Percentiles rank a stretch among this genome's conserved stretches.
Conservation (phyloP, 441 rosid species). For the Euphorbia corollata region DNA sequence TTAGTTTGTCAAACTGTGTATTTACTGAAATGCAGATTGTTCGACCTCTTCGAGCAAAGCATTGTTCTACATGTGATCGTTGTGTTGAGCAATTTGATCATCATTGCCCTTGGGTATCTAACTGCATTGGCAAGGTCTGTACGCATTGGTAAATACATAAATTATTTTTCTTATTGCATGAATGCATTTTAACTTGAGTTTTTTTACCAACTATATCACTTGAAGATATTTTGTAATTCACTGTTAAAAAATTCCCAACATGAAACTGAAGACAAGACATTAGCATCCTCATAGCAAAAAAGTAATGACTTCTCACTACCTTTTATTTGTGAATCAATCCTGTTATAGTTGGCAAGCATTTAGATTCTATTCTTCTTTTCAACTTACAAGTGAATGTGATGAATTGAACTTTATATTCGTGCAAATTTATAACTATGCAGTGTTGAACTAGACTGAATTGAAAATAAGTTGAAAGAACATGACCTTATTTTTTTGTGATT, state of each 20-base stretch:
- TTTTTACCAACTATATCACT: not conserved
- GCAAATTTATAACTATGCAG: too few relatives aligned
- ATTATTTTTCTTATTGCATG: not conserved
- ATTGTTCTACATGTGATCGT: constrained; percentile 86
- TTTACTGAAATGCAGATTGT: constrained; percentile 50
- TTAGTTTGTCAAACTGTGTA: constrained; percentile 9
- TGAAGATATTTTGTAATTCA: not conserved
- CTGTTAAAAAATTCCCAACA: not conserved
- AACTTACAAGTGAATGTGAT: too few relatives aligned
- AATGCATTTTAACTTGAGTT: not conserved
- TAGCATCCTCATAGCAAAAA: not conserved
- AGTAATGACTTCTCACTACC: not conserved
- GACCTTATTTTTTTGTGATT: not conserved
- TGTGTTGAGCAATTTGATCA: constrained; percentile 99
- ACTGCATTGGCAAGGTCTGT: constrained; percentile 93
- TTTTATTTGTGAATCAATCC: not conserved
- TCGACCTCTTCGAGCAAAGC: constrained; percentile 95
- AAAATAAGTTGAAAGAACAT: too few relatives aligned
- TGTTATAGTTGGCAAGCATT: constrained; percentile 1
- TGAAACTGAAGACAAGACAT: not conserved
- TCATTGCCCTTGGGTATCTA: constrained; percentile 99
- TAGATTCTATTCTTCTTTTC: too few relatives aligned
- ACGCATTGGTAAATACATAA: constrained; percentile 17
- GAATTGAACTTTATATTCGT: too few relatives aligned
- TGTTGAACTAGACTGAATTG: too few relatives aligned